Evolutionary conservation across 2,329 filamentous ascomycete species (phyloP), one percentile per base, ranked within the genome.

Genomic region (Aureobasidium uvarum): DNA sequence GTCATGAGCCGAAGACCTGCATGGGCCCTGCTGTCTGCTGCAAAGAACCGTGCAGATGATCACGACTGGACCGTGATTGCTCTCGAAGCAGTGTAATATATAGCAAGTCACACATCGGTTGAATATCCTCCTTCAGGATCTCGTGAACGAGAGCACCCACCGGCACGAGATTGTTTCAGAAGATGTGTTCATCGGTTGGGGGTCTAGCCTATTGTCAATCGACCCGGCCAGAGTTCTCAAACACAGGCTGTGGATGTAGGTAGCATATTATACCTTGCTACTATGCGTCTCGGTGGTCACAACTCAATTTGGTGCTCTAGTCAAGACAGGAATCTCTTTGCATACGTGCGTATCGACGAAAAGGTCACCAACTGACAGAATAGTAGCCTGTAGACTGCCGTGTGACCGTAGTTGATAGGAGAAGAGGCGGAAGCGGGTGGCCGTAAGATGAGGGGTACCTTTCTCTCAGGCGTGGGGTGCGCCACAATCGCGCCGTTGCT

Each of bases 21-120:
- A 63, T 63, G 16, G 48, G 36, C 38, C 48, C 48, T 63, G 36
- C 48, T 63, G 46, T 50, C 48, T 54, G 48, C 60, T 63, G 60
- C 60, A 63, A 63, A 54, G 36, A 52, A 63, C 31, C 60, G 60
- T 63, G 60, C 60, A 63, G 46, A 63, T 63, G 60, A 63, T 63
- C 60, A 63, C 60, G 58, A 50, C 20, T 63, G 50, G 48, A 63
- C 60, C 31, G 60, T 63, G 45, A 51, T 62, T 62, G 45, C 31
- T 20, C 14, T 51, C 33, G 45, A 41, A 62, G 33, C 45, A 45
- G 58, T 41, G 45, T 36, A 62, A 45, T 62, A 60, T 48, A 60
- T 28, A 23, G 20, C 3, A 60, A 48, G 56, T 60, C 43, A 60
- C 31, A 43, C 56, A 60, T 38, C 28, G 56, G 43, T 25, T 60